Conservation (phyloP, 345 rosid genomes). For the Salix dunnii region DNA sequence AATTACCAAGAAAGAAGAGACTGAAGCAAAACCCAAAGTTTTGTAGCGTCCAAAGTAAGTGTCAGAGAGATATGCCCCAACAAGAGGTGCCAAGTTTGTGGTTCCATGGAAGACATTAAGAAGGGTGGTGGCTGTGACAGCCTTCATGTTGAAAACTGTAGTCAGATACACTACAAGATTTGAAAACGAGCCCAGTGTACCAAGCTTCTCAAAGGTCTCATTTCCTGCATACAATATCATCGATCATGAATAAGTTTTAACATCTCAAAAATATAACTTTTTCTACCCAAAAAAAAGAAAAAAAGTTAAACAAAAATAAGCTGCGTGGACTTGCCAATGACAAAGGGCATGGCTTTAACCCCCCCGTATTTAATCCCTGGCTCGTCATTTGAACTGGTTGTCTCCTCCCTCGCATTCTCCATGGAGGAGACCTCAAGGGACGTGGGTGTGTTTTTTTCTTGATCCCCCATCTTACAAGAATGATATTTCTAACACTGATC, state of each 20-base stretch:
- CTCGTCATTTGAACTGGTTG: neutral
- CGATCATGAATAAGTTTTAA: neutral
- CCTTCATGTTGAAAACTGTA: constrained; percentile 39
- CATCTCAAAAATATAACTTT: neutral
- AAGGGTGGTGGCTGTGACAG: constrained; percentile 27
- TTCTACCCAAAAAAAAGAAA: too few relatives aligned
- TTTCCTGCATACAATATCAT: constrained; percentile 23
- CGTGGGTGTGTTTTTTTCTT: neutral
- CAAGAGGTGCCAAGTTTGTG: constrained; percentile 28
- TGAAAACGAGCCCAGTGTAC: constrained; percentile 30
- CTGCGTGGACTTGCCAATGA: constrained; percentile 2
- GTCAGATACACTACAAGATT: constrained; percentile 38
- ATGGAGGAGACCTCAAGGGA: neutral
- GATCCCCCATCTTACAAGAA: neutral
- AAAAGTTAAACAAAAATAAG: too few relatives aligned
- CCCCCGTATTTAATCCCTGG: constrained; percentile 20
- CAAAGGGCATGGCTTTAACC: constrained; percentile 23
- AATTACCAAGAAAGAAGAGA: constrained; percentile 28
- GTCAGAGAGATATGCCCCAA: constrained; percentile 41
- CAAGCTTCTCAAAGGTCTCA: constrained; percentile 45
- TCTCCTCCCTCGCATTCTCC: neutral
- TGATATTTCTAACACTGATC: neutral
- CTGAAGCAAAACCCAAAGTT: constrained; percentile 31
- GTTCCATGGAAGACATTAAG: constrained; percentile 33
- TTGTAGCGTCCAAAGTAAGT: constrained; percentile 34